Evolutionary conservation across 768 basidiomycete genomes (phyloP).

Genomic region (Suillus paluster): DNA sequence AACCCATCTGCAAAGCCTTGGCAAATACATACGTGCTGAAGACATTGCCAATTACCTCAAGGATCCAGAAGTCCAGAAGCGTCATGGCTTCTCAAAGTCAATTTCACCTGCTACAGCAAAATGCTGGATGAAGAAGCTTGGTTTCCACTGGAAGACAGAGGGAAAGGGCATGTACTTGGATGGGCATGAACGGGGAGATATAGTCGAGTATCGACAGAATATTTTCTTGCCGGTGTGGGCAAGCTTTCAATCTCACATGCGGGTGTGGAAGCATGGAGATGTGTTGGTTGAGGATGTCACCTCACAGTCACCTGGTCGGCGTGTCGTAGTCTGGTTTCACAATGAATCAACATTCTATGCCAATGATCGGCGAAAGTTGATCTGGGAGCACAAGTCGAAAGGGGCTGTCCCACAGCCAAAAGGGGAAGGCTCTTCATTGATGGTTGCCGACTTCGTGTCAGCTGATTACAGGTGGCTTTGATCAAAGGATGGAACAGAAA

Average conservation of each 20-base stretch:
- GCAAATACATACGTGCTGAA: constrained; percentile 27
- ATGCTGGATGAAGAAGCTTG: constrained; percentile 26
- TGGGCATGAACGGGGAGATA: constrained; percentile 41
- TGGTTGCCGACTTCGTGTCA: constrained; percentile 39
- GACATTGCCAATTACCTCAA: constrained; percentile 25
- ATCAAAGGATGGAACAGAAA: constrained; percentile 6
- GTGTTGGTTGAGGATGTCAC: constrained; percentile 6
- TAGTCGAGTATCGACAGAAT: constrained; percentile 31
- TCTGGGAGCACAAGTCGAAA: constrained; percentile 26
- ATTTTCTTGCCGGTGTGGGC: constrained; percentile 24
- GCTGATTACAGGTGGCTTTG: constrained; percentile 24
- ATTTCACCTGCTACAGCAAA: constrained; percentile 30
- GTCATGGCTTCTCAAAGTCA: constrained; percentile 19
- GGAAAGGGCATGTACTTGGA: constrained; percentile 40
- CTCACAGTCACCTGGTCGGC: constrained; percentile 9
- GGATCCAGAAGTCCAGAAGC: constrained; percentile 15
- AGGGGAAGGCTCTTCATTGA: constrained; percentile 37
- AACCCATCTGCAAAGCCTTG: constrained; percentile 15
- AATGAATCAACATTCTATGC: constrained; percentile 47
- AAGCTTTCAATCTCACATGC: neutral
- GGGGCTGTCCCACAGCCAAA: constrained; percentile 32
- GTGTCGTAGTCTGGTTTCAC: constrained; percentile 36
- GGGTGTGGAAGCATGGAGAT: constrained; percentile 21
- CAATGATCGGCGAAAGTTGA: constrained; percentile 34
- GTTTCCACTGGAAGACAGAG: constrained; percentile 20